Percentiles rank a stretch among this genome's conserved stretches.
Evolutionary conservation across 129 eudicot genomes (phyloP).

Genomic region (Sambucus nigra): DNA sequence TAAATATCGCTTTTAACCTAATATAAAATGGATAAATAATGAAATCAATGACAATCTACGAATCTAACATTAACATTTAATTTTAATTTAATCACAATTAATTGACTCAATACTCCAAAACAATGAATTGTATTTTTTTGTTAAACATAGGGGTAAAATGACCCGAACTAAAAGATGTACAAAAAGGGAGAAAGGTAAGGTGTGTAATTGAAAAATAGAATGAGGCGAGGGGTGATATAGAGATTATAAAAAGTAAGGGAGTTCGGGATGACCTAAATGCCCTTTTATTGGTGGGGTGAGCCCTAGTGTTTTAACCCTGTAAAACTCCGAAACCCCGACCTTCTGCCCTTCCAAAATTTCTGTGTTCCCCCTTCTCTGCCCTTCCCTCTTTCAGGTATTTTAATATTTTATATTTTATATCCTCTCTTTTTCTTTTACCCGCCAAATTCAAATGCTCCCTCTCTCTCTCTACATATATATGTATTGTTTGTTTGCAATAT

Average conservation of each 20-base stretch:
- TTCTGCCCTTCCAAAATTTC: conserved; percentile 15
- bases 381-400: conserved; percentile 40
- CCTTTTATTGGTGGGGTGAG: conserved; percentile 15
- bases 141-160: neutral
- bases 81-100: too few species aligned
- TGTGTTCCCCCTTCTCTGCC: conserved; percentile 17
- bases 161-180: neutral
- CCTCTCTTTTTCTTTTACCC: conserved; percentile 23
- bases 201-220: neutral
- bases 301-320: conserved; percentile 11
- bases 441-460: conserved; percentile 32
- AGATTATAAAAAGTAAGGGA: conserved; percentile 2
- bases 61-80: neutral
- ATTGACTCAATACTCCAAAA: too few species aligned
- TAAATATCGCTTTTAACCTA: too few species aligned
- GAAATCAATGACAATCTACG: too few species aligned
- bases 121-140: too few species aligned
- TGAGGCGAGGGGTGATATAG: conserved; percentile 18
- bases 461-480: neutral
- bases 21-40: too few species aligned
- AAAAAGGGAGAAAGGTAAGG: neutral
- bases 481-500: neutral
- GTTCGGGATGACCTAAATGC: conserved; percentile 37
- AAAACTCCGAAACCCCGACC: conserved; percentile 19
- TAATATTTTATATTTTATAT: conserved; percentile 3